These are phyloP conservation scores for Phaffomyces antillensis DNA, from an alignment of 805 yeast species.

Conservation along the genomic window DNA sequence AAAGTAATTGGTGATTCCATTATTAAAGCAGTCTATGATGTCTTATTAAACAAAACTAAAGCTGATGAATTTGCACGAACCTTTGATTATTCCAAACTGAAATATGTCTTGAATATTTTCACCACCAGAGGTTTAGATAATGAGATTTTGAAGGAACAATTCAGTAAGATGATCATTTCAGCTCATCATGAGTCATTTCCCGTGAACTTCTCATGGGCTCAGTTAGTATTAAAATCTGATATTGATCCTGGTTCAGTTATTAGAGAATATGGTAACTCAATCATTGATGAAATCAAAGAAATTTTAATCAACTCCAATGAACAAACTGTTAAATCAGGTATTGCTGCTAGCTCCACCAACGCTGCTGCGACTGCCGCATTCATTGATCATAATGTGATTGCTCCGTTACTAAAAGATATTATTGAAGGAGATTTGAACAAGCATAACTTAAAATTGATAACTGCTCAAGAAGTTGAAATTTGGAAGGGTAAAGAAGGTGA, in stretches of 20 bases:
- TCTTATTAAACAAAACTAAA: constrained; percentile 13
- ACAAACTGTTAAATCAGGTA: constrained; percentile 24
- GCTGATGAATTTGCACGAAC: constrained; percentile 13
- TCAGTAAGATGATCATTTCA: constrained; percentile 35
- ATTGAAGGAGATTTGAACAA: constrained; percentile 36
- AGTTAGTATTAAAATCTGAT: constrained; percentile 50
- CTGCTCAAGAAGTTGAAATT: constrained; percentile 47
- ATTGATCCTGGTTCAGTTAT: constrained; percentile 62
- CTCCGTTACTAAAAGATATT: constrained; percentile 41
- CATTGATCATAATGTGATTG: constrained; percentile 48
- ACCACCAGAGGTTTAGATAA: constrained; percentile 23
- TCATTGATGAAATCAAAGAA: constrained; percentile 15
- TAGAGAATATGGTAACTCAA: constrained; percentile 19
- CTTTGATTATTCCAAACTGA: constrained; percentile 24
- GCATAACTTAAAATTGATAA: constrained; percentile 23
- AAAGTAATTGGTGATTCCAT: constrained; percentile 36
- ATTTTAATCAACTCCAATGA: constrained; percentile 14
- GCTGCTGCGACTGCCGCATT: constrained; percentile 46
- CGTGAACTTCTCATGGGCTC: constrained; percentile 65
- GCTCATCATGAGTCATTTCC: constrained; percentile 36
- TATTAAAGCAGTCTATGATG: constrained; percentile 33
- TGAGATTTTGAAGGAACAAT: constrained; percentile 23
- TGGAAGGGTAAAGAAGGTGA: constrained; percentile 68
- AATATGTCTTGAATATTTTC: constrained; percentile 32
- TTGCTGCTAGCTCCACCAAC: constrained; percentile 45